Base-by-base conservation (phyloP, 225 moss, liverwort and hornwort genomes). In the Pseudisothecium myosuroides region DNA sequence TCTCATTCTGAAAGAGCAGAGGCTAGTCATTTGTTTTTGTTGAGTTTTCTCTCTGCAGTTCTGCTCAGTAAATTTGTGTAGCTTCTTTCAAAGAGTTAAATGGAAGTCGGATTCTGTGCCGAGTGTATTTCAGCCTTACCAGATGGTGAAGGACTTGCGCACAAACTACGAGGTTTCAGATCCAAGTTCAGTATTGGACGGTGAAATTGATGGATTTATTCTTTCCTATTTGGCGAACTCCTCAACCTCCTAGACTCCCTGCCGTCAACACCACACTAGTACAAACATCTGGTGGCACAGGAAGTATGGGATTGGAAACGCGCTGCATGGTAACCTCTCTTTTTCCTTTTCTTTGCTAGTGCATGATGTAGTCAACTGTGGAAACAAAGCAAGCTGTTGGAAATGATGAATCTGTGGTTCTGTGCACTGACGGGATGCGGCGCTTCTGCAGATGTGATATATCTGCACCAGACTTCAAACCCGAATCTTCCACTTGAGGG, bases 71-170 rank as follows among this genome's bases (percentile, higher is more conserved):
- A 77, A 47, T 56, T 47, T 87, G 34, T 37, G 73, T 34, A 66
- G 59, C 49, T 69, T 54, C 47, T 52, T 75, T 67, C 31, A 28
- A 88, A 64, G 69, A 84, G 50, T 67, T 88, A 63, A 65, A 63
- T 6, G 61, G 47, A 85, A 83, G 47, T 83, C 65, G 86, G 39
- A 63, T 76, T 86, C 58, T 76, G 83, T 65, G 87, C 55, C 60
- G 41, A 34, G 56, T 90, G 64, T 68, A 23, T 88, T 89, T 79
- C 95, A 98, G 96, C 98, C 98, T 71, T 98, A 98, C 91, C 98
- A 98, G 93, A 94, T 98, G 97, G 98, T 98, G 91, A 98, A 98
- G 90, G 98, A 98, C 92, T 88, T 97, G 27, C 93, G 98, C 49
- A 98, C 97, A 73, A 95, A 96, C 89, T 94, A 94, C 74, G 98